Evolutionary conservation across 306 rosid genomes (phyloP), one percentile per base, ranked within the genome.

Genomic region (Prunus armeniaca): DNA sequence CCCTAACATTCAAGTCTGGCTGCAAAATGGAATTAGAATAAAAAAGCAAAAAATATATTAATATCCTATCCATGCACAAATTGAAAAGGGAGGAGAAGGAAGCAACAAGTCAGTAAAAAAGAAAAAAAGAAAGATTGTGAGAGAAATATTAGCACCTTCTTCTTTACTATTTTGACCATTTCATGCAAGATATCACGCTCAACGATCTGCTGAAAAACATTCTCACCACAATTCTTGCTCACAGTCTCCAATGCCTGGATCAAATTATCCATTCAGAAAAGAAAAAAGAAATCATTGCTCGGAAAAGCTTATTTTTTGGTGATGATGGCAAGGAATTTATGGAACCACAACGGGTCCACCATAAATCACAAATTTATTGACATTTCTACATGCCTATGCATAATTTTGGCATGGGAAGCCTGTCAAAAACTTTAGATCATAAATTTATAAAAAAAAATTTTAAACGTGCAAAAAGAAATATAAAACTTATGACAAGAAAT

Each of bases 101-200:
- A 68, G 24, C 43, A 77, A 46, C 25, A 14, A 55, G 13, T 19
- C 41, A 57, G 32, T 24, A 76, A 43, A 38, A 68, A 78, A 51
- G 65, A 76, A 65, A 52, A 65, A 51, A 49, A 32, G 41, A 32
- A 86, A 25, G 50, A 15, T 67, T 65, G 76, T 22, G 3, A 62
- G 60, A 77, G 80, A 69, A 32, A 22, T 6, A 43, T 65, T 12
- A 55, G 10, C 76, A 95, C 99, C 99, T 89, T 92, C 88, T 95
- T 95, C 97, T 89, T 92, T 55, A 95, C 99, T 71, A 92, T 95
- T 87, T 91, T 92, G 74, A 95, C 98, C 99, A 95, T 95, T 25
- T 92, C 99, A 18, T 87, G 96, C 78, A 92, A 84, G 85, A 95
- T 88, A 79, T 95, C 97, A 76, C 93, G 93, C 84, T 92, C 98